Percentiles rank a stretch among this genome's conserved stretches.
Conservation (phyloP, 768 basidiomycete species). For the Podaxis sp. region DNA sequence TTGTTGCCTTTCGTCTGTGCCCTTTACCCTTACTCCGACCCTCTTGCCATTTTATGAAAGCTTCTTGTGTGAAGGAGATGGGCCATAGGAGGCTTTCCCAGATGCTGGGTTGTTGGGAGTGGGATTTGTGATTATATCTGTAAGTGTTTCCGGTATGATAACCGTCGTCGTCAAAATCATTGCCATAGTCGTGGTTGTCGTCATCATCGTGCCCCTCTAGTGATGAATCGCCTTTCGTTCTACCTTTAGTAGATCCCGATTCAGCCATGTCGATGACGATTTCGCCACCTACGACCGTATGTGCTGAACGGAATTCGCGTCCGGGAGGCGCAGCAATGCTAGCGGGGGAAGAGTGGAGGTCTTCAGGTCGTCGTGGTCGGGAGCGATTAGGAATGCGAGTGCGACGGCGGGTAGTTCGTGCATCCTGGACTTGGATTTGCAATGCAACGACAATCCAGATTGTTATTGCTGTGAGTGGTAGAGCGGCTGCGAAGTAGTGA, state of each 20-base stretch:
- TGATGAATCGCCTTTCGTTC: not conserved
- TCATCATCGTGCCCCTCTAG: not conserved
- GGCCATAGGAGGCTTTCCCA: slow-evolving; percentile 5
- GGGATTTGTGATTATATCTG: not conserved
- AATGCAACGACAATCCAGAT: slow-evolving; percentile 43
- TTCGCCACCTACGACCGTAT: not conserved
- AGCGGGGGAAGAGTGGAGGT: not conserved
- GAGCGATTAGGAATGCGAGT: not conserved
- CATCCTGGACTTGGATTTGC: slow-evolving; percentile 23
- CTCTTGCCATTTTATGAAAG: not conserved
- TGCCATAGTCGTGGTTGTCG: not conserved
- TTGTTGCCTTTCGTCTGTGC: not conserved
- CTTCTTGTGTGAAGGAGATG: not conserved
- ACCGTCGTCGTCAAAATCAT: not conserved
- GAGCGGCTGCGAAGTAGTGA: slow-evolving; percentile 33
- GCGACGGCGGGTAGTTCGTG: not conserved
- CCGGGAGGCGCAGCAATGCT: no score
- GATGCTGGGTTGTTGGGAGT: not conserved
- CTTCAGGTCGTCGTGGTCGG: not conserved
- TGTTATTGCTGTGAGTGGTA: slow-evolving; percentile 37
- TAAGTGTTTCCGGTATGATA: not conserved
- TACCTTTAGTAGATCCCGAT: not conserved
- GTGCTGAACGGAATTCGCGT: not conserved
- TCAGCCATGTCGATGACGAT: not conserved
- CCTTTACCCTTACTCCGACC: not conserved